A percentile compares a stretch with the other conserved stretches of the same genome.
Conservation (phyloP, 2,329 filamentous ascomycete genomes). For the Verticillium zaregamsianum region DNA sequence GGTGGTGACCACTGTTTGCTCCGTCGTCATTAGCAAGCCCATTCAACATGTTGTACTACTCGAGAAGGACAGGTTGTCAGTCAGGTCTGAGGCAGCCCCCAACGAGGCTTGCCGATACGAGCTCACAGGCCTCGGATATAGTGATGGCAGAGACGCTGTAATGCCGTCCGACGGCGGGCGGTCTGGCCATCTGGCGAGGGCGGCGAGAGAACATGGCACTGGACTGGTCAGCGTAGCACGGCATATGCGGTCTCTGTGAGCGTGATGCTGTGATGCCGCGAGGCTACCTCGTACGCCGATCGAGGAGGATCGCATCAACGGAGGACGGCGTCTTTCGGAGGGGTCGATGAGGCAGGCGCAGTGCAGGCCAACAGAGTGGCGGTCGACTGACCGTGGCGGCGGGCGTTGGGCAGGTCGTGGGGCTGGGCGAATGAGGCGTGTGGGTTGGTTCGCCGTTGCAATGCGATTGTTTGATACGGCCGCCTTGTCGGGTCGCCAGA, state of each 20-base stretch:
- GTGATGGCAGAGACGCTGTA: neutral
- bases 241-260: neutral
- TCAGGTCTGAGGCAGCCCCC: neutral
- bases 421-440: neutral
- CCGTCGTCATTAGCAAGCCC: neutral
- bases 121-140: neutral
- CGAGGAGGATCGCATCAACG: neutral
- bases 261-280: neutral
- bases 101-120: neutral
- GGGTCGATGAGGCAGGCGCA: neutral
- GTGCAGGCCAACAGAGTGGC: neutral
- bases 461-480: neutral
- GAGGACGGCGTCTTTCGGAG: neutral
- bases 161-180: neutral
- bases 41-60: neutral
- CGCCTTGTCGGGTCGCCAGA: neutral
- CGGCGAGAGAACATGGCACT: neutral
- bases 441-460: neutral
- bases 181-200: neutral
- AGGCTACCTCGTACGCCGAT: neutral
- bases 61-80: neutral
- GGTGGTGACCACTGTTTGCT: neutral
- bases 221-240: neutral
- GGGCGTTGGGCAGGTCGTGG: neutral
- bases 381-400: neutral